Evolutionary conservation across 1,284 basidiomycete genomes (phyloP), one percentile per base, ranked within the genome.

Genomic region (Leccinum griseonigrum): DNA sequence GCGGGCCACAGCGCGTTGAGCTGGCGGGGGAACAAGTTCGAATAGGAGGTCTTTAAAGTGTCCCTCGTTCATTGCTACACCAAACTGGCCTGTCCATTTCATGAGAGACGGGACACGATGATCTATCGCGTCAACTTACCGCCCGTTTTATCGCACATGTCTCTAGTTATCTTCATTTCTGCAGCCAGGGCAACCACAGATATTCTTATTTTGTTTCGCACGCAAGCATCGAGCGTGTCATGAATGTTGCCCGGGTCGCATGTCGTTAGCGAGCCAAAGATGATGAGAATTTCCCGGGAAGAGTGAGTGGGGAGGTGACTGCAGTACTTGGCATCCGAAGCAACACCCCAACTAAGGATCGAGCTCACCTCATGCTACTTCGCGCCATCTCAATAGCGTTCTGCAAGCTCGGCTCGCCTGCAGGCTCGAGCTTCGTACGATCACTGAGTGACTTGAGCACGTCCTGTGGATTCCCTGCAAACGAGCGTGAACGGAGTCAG

Each of bases 181-280:
- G 97, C 97, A 0, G 89, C 92, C 32, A 98, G 84, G 0, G 94
- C 93, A 52, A 99, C 94, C 60, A 99, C 87, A 11, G 91, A 95
- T 60, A 98, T 91, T 55, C 95, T 91, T 62, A 98, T 92, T 68
- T 90, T 91, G 70, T 87, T 89, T 64, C 85, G 84, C 57, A 94
- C 81, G 64, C 96, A 94, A 5, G 86, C 83, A 26, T 90, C 85
- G 36, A 99, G 82, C 0, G 95, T 96, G 63, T 96, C 90, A 70
- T 97, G 94, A 63, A 99, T 96, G 68, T 97, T 97, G 50, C 95
- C 94, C 3, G 97, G 97, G 74, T 99, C 97, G 72, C 94, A 95
- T 0, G 95, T 98, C 1, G 97, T 98, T 46, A 99, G 79, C 6
- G 95, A 95, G 36, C 96, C 96, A 69, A 96, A 98, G 34, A 99